Evolutionary conservation across 352 stramenopile species (phyloP), one percentile per base, ranked within the genome.

Genomic region (Pilasporangium apinafurcum): DNA sequence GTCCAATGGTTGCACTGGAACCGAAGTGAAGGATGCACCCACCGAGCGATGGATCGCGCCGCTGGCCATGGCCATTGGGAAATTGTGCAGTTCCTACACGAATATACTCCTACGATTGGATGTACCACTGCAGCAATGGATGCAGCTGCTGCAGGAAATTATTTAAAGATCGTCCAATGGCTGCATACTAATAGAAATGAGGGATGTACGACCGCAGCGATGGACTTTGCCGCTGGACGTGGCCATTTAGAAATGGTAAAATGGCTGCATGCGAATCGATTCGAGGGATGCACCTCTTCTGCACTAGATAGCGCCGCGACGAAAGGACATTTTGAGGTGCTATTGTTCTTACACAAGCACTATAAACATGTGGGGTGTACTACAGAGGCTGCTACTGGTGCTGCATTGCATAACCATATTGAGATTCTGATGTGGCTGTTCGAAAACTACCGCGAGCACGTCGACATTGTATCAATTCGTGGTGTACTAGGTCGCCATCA

Each of bases 1-100:
- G 54, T 77, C 18, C 33, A 83, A 55, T 88, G 76, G 76, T 44
- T 85, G 6, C 68, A 86, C 33, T 37, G 52, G 24, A 46, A 84
- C 44, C 65, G 71, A 10, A 53, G 27, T 5, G 74, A 84, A 29
- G 70, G 74, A 16, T 80, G 68, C 42, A 84, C 74, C n/a, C 37
- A 47, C 18, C 21, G 29, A 32, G 46, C 46, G 25, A 52, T 54
- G 47, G 39, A 54, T 25, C 37, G 27, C 9, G 38, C 47, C 1
- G 47, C 31, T 14, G 38, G 40, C 22, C 26, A 30, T 24, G 47
- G 47, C 8, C 33, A 51, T 12, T 30, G 48, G 26, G 39, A 42
- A 4, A 18, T 50, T 9, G 28, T 53, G 12, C 38, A 42, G 17
- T 53, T 37, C 37, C 30, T 53, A 17, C 50, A 64, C 16, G 40